Evolutionary conservation across 2,329 filamentous ascomycete species (phyloP).

Genomic region (Diaporthe caulivora): DNA sequence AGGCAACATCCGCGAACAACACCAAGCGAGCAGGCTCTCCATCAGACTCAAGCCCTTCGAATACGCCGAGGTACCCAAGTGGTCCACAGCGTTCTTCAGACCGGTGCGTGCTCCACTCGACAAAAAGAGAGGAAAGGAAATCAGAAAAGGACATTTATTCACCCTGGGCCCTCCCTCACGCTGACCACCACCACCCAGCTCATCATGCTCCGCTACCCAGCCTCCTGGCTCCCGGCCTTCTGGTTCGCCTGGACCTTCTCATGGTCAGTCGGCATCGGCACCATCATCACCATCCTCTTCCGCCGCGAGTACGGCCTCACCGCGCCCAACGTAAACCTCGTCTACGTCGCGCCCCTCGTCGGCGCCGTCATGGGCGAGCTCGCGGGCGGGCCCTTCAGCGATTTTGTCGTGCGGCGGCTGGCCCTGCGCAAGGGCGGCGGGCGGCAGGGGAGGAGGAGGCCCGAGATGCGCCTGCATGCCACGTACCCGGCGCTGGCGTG

Average conservation of each 20-base stretch:
- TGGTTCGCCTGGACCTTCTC: conserved; percentile 12
- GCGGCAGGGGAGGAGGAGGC: neutral
- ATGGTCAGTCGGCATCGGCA: neutral
- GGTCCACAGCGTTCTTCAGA: neutral
- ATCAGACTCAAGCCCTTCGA: neutral
- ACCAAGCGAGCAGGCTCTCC: neutral
- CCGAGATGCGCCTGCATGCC: neutral
- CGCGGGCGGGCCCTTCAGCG: neutral
- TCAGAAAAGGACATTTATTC: too few relatives aligned
- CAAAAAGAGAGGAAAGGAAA: too few relatives aligned
- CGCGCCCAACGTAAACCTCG: neutral
- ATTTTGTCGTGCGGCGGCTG: neutral
- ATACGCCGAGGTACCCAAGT: neutral
- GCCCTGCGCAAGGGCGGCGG: neutral
- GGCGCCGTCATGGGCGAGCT: neutral
- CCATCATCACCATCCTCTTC: neutral
- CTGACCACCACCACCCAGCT: neutral
- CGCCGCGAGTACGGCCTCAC: neutral
- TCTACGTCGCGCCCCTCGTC: neutral
- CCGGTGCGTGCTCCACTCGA: neutral
- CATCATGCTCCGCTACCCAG: neutral
- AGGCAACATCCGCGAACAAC: neutral
- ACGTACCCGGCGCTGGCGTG: neutral
- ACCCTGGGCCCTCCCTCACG: too few relatives aligned
- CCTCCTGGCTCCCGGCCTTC: conserved; percentile 6